A percentile compares a stretch with the other conserved stretches of the same genome.
Conservation (phyloP, 257 asterid genomes). For the Ehretia macrophylla region DNA sequence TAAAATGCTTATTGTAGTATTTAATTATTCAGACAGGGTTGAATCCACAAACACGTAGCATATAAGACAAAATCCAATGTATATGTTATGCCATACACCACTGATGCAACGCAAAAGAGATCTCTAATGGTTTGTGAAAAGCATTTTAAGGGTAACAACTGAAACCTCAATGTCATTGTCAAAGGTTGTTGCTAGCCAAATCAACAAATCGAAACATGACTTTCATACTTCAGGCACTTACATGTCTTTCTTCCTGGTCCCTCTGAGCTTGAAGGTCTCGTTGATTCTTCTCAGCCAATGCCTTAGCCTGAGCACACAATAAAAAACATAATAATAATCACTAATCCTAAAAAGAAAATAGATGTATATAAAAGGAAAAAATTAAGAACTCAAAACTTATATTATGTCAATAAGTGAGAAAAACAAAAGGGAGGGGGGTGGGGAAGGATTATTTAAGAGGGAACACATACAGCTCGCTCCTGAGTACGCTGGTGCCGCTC, state of each 20-base stretch:
- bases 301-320: slow-evolving; percentile 67
- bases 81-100: too few relatives aligned
- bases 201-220: neutral
- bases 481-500: slow-evolving; percentile 95
- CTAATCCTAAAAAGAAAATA: neutral
- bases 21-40: too few relatives aligned
- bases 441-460: neutral
- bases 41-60: too few relatives aligned
- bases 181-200: neutral
- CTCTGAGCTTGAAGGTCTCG: slow-evolving; percentile 87
- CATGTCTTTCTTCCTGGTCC: slow-evolving; percentile 99
- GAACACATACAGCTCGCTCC: slow-evolving; percentile 80
- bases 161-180: too few relatives aligned
- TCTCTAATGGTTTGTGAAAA: too few relatives aligned
- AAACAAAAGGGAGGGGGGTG: too few relatives aligned
- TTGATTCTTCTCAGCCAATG: slow-evolving; percentile 95
- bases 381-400: neutral
- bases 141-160: too few relatives aligned
- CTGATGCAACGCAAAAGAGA: too few relatives aligned
- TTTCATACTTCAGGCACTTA: slow-evolving; percentile 36
- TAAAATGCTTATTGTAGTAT: too few relatives aligned
- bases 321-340: neutral
- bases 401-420: too few relatives aligned
- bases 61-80: too few relatives aligned
- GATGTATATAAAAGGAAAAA: too few relatives aligned